These are phyloP conservation scores for Chernovozyma sophiae-reginae DNA, from an alignment of 1,139 yeast species.

Conservation along the genomic window DNA sequence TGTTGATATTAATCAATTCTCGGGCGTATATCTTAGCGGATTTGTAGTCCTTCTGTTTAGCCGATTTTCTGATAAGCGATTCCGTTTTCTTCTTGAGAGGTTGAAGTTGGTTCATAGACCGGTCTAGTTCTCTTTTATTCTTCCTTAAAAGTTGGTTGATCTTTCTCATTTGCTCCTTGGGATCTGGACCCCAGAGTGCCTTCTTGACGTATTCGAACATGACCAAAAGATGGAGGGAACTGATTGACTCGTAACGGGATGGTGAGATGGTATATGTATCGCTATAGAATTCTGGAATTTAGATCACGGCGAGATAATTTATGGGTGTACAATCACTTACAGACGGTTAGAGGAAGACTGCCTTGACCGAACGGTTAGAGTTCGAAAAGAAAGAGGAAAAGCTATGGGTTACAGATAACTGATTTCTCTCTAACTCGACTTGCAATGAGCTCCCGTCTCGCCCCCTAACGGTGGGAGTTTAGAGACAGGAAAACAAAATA, in stretches of 20 bases:
- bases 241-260: too few relatives aligned
- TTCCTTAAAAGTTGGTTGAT: slow-evolving; percentile 79
- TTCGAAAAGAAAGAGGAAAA: too few relatives aligned
- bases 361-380: too few relatives aligned
- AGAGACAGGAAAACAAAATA: neutral
- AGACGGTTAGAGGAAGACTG: too few relatives aligned
- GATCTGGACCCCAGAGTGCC: slow-evolving; percentile 94
- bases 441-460: too few relatives aligned
- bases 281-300: neutral
- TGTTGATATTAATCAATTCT: slow-evolving; percentile 71
- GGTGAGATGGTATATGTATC: too few relatives aligned
- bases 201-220: slow-evolving; percentile 60
- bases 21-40: slow-evolving; percentile 77
- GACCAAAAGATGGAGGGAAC: neutral
- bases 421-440: too few relatives aligned
- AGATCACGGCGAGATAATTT: neutral
- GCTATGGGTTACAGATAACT: too few relatives aligned
- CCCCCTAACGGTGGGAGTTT: too few relatives aligned
- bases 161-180: slow-evolving; percentile 85
- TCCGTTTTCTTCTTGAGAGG: slow-evolving; percentile 73
- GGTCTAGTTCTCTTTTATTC: slow-evolving; percentile 79
- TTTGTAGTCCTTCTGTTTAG: slow-evolving; percentile 72
- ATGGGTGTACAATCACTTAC: too few relatives aligned
- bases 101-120: slow-evolving; percentile 63
- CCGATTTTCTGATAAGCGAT: slow-evolving; percentile 65